Conservation (phyloP, 148 eudicot genomes). For the Persicaria maculosa region DNA sequence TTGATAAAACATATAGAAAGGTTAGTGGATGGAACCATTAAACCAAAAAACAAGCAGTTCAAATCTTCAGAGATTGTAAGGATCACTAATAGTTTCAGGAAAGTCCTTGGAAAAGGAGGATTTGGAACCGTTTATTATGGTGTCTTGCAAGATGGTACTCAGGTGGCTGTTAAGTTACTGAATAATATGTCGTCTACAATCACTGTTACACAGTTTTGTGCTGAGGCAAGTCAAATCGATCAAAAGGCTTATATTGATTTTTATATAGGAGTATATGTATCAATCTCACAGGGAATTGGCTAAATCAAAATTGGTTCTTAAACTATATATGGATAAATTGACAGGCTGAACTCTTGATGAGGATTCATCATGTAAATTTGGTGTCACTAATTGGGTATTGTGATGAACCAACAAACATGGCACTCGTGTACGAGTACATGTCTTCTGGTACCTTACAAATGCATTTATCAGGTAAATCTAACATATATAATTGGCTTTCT, state of each 20-base stretch:
- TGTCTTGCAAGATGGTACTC: conserved; percentile 17
- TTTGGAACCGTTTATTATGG: conserved; percentile 22
- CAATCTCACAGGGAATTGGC: no score
- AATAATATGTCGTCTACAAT: conserved; percentile 23
- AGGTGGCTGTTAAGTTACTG: conserved; percentile 48
- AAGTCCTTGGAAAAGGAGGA: conserved; percentile 14
- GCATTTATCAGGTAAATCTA: conserved; percentile 23
- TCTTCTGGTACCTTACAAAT: conserved; percentile 24
- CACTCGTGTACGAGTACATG: conserved; percentile 41
- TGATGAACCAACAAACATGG: conserved; percentile 24
- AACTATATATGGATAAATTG: neutral
- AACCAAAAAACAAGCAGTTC: conserved; percentile 4
- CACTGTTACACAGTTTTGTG: conserved; percentile 30
- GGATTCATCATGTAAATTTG: conserved; percentile 37
- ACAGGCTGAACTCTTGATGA: conserved; percentile 31
- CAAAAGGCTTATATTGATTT: no score
- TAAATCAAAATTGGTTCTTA: no score
- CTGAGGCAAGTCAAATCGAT: neutral
- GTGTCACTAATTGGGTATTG: conserved; percentile 42
- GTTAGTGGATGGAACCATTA: neutral
- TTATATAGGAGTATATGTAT: no score
- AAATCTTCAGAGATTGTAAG: neutral
- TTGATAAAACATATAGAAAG: neutral
- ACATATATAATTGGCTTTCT: neutral
- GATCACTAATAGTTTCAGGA: conserved; percentile 8